These are phyloP conservation scores for Lepiota subincarnata DNA, from an alignment of 768 basidiomycete genomes.

Conservation along the genomic window DNA sequence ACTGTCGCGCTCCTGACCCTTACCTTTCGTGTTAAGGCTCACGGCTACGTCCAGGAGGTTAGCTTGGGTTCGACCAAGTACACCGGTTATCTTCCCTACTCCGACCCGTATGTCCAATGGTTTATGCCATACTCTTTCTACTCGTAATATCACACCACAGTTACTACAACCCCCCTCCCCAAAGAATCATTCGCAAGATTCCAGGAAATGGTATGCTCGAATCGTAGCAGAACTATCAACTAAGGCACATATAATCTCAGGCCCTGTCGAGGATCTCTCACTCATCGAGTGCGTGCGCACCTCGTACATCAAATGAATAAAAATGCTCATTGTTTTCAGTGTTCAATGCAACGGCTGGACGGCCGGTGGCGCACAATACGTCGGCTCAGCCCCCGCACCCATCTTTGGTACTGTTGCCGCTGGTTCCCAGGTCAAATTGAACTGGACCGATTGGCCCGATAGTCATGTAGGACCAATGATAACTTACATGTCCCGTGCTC, in stretches of 20 bases:
- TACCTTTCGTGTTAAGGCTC: conserved; percentile 19
- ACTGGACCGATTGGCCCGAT: conserved; percentile 36
- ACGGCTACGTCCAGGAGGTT: conserved; percentile 36
- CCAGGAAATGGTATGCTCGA: conserved; percentile 26
- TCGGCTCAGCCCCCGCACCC: conserved; percentile 31
- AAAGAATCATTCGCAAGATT: conserved; percentile 34
- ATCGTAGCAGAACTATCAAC: neutral
- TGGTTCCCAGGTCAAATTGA: conserved; percentile 33
- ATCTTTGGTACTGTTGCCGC: conserved; percentile 35
- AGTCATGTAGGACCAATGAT: conserved; percentile 38
- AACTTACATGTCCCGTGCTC: conserved; percentile 42
- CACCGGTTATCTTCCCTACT: conserved; percentile 34
- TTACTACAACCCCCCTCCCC: conserved; percentile 27
- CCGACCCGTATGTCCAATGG: conserved; percentile 25
- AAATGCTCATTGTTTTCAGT: conserved; percentile 6
- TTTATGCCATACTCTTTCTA: neutral
- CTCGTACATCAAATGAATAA: neutral
- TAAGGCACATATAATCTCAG: conserved; percentile 10
- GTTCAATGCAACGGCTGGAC: conserved; percentile 29
- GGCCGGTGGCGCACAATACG: conserved; percentile 16
- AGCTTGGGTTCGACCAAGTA: conserved; percentile 29
- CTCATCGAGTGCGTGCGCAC: conserved; percentile 26
- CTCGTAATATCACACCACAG: conserved; percentile 8
- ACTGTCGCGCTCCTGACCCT: conserved; percentile 8
- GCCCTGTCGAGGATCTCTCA: conserved; percentile 33